Percentiles rank a stretch among this genome's conserved stretches.
Conservation (phyloP, 805 yeast species). For the Torulaspora delbrueckii region DNA sequence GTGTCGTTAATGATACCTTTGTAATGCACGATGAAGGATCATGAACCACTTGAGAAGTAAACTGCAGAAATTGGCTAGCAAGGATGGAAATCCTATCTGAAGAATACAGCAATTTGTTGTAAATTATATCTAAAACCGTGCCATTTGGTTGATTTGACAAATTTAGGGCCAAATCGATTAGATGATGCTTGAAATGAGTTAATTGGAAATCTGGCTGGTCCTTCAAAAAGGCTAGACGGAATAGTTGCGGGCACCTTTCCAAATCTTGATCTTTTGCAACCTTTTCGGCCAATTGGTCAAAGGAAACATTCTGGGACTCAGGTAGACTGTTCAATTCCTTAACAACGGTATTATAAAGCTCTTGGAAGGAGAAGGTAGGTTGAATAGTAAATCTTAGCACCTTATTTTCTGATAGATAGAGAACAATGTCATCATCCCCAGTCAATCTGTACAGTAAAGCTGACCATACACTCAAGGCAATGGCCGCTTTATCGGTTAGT, state of each 20-base stretch:
- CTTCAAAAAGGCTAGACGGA: conserved; percentile 43
- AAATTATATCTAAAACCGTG: conserved; percentile 34
- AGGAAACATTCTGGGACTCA: conserved; percentile 37
- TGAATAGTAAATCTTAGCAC: conserved; percentile 60
- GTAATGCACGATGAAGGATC: conserved; percentile 47
- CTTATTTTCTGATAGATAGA: conserved; percentile 47
- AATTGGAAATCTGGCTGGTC: conserved; percentile 39
- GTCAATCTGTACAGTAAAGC: conserved; percentile 73
- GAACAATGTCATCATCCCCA: conserved; percentile 91
- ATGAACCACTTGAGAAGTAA: conserved; percentile 38
- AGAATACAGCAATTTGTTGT: conserved; percentile 72
- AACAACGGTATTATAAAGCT: conserved; percentile 44
- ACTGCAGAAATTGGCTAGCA: conserved; percentile 66
- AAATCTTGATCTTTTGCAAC: conserved; percentile 47
- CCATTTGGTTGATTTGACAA: conserved; percentile 15
- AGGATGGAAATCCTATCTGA: conserved; percentile 62
- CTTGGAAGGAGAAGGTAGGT: conserved; percentile 49
- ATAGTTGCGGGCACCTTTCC: conserved; percentile 58
- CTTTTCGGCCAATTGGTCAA: conserved; percentile 51
- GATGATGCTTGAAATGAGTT: conserved; percentile 33
- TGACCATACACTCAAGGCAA: conserved; percentile 62
- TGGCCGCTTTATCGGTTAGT: conserved; percentile 38
- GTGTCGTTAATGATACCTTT: conserved; percentile 61
- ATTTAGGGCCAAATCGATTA: conserved; percentile 44
- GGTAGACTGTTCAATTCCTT: conserved; percentile 33